Base-by-base conservation (phyloP, 2,329 filamentous ascomycete genomes). In the Xylariaceae sp. region DNA sequence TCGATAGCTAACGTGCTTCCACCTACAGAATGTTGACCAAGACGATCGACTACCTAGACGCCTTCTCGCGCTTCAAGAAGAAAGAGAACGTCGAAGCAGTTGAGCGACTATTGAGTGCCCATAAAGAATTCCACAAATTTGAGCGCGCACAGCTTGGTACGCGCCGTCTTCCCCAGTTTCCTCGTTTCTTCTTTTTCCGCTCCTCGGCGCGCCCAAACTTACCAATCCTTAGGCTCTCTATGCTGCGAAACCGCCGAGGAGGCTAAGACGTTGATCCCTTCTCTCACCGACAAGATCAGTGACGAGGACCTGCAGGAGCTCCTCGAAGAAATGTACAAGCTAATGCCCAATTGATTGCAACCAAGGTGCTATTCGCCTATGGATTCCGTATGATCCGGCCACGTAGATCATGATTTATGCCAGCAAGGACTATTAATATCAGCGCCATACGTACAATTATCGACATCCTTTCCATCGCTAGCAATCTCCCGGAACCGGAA, bases 11-110 rank as follows among this genome's bases (percentile, higher is more conserved):
- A 55, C 27, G 6, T 24, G 6, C 20, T 15, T 29, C 30, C 16
- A 11, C 37, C 36, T 10, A 49, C 52, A 89, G 85, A 68, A 92
- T 92, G 72, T 81, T 96, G 51, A 86, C 84, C 59, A 92, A 96
- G 73, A 97, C 93, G 21, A 82, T 92, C 61, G 91, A 92, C 69
- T 97, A 99, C 75, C 85, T 97, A 48, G 92, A 96, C 66, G 86
- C 92, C 59, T 99, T 99, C 75, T 89, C 92, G 15, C 89, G 94
- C 29, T 97, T 97, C 82, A 96, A 96, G 77, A 87, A 92, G 67
- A 92, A 93, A 72, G 91, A 96, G 72, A 94, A 94, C 63, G 89
- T 96, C 68, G 90, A 96, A 75, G 90, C 91, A n/a, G 91, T 97
- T 26, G 92, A 96, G 74, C 85, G 91, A 55, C 78, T 97, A 64